Conservation (phyloP, 2,329 filamentous ascomycete genomes). For the Colletotrichum higginsianum region DNA sequence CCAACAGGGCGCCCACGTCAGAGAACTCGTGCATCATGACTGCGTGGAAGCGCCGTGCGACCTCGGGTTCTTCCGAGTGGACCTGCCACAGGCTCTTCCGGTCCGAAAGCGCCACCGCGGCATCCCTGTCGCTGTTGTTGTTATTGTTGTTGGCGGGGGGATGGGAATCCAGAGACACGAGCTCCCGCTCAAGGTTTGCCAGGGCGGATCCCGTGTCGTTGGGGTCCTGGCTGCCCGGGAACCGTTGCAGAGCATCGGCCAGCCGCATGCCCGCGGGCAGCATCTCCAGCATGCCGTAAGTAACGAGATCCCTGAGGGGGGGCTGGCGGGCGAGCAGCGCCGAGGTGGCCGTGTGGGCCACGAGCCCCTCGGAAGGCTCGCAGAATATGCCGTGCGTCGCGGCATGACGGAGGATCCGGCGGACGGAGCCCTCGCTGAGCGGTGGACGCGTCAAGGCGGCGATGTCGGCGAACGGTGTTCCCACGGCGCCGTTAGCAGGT, state of each 20-base stretch:
- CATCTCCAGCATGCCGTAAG: conserved; percentile 50
- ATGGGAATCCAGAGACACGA: conserved; percentile 46
- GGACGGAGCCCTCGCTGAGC: conserved; percentile 44
- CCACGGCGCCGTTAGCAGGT: neutral
- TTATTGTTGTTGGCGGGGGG: no score
- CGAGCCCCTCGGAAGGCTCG: conserved; percentile 54
- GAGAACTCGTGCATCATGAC: neutral
- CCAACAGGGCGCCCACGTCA: neutral
- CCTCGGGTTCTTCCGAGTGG: neutral
- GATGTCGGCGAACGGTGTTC: neutral
- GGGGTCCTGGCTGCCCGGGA: conserved; percentile 54
- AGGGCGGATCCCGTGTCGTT: conserved; percentile 53
- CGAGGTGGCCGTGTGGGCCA: conserved; percentile 57
- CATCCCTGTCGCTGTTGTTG: neutral
- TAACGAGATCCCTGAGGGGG: conserved; percentile 50
- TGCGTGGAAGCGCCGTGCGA: neutral
- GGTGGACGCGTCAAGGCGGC: neutral
- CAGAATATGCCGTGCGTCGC: conserved; percentile 57
- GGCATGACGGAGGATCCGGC: conserved; percentile 56
- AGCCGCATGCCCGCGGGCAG: conserved; percentile 50
- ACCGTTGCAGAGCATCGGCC: conserved; percentile 53
- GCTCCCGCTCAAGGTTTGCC: conserved; percentile 45
- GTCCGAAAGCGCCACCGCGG: neutral
- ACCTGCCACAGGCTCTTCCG: neutral
- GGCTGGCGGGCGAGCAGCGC: conserved; percentile 50